Conservation (phyloP, 331 rosid genomes). For the Cydonia oblonga region DNA sequence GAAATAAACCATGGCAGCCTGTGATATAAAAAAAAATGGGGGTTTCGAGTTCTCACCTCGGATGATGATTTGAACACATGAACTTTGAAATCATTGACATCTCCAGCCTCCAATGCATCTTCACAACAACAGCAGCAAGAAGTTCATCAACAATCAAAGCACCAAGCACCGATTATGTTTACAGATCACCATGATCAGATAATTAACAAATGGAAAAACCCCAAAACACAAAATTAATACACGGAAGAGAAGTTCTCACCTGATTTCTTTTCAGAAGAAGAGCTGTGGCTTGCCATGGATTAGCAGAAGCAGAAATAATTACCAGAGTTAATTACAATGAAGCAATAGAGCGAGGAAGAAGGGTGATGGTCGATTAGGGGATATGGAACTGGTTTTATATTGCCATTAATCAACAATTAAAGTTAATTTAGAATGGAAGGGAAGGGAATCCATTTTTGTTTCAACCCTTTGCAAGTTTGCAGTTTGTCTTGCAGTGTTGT, state of each 20-base stretch:
- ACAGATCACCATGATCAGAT: neutral
- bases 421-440: neutral
- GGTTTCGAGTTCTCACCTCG: conserved; percentile 44
- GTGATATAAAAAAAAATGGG: neutral
- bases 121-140: neutral
- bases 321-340: neutral
- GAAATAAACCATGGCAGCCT: neutral
- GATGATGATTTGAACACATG: conserved; percentile 68
- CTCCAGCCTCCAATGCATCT: conserved; percentile 38
- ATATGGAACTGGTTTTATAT: neutral
- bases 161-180: neutral
- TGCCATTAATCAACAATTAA: neutral
- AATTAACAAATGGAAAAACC: neutral
- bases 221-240: neutral
- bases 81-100: conserved; percentile 40
- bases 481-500: conserved; percentile 1
- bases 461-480: neutral
- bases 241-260: neutral
- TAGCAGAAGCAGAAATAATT: neutral
- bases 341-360: neutral
- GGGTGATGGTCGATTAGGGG: neutral
- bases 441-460: neutral
- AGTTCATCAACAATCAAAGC: neutral
- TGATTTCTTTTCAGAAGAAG: conserved; percentile 12
- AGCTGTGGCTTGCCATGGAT: conserved; percentile 15